Base-by-base conservation (phyloP, 164 flowering plant genomes). In the Chimonanthus salicifolius region DNA sequence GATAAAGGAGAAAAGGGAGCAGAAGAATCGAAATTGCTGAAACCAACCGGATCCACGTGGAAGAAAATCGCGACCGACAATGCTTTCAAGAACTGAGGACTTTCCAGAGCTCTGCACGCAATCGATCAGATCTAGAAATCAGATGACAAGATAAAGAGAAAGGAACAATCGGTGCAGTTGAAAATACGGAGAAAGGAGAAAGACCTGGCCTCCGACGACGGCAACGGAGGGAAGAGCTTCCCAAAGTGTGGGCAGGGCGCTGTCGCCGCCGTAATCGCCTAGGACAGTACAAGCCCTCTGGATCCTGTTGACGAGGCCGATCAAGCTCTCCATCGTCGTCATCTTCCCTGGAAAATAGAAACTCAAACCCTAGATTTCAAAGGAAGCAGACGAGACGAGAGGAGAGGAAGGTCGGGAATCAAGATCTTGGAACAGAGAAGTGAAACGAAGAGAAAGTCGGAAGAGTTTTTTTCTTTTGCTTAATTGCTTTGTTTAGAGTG, bases 171-270 rank as follows among this genome's bases (percentile, higher is more conserved):
- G 13, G 33, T 33, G 33, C 33, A 33, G 33, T 1, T 33, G 33
- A 33, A 33, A 21, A 44, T 16, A 47, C 6, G 46, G 67, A 43
- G 21, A 54, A 16, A 3, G 64, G 49, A 18, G 8, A 33, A 33
- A 33, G 21, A 90, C 97, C 97, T 92, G 98, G 58, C 98, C 98
- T 64, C 98, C 98, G 63, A 93, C 98, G 63, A 93, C 98, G 72
- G 97, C 97, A 9, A 93, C 94, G 21, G 97, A 82, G 51, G 98
- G 98, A 46, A 93, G 94, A 71, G 94, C 87, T 73, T 91, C 98
- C 97, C 97, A 90, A 5, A 93, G 95, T 68, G 98, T 88, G 21
- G 94, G 86, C 72, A 90, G 83, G 8, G 91, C 72, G 78, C 70
- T 64, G 63, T 84, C 88, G 18, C 83, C 90, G 54, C 91, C 93